phyloP scores from a whole-genome alignment of 306 rosid species.

The Prunus padus region DNA sequence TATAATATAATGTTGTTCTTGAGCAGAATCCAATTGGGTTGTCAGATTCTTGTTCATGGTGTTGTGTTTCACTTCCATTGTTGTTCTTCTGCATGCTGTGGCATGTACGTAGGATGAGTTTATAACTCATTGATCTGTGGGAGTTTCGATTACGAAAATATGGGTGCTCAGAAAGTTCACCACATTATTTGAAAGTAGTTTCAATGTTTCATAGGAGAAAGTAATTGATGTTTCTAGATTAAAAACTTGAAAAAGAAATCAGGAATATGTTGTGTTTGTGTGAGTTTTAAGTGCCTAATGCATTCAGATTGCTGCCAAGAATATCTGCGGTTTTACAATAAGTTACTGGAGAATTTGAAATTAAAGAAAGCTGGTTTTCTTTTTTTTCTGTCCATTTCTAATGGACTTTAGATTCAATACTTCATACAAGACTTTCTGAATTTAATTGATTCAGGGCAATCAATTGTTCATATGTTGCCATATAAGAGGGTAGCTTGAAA shows the following conservation, averaged over 20 bases:
- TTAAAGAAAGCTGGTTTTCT: neutral
- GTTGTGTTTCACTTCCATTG: neutral
- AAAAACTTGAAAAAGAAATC: neutral
- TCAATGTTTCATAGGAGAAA: neutral
- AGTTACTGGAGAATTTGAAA: neutral
- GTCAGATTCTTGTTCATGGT: neutral
- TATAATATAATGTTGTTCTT: neutral
- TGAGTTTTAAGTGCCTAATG: neutral
- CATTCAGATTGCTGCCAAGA: too few species aligned
- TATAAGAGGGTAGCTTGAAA: neutral
- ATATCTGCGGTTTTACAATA: neutral
- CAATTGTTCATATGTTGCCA: neutral
- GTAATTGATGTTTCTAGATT: neutral
- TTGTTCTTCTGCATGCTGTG: neutral
- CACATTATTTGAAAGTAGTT: neutral
- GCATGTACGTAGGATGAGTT: neutral
- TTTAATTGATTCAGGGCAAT: neutral
- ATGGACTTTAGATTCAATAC: too few species aligned
- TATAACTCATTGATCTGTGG: neutral
- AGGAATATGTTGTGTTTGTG: neutral
- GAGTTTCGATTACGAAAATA: neutral
- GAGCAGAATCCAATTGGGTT: neutral
- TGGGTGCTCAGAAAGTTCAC: neutral
- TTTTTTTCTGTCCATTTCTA: too few species aligned
- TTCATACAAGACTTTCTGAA: neutral